phyloP scores from a whole-genome alignment of 2,329 filamentous ascomycete species.

The Ophiocordyceps australis region DNA sequence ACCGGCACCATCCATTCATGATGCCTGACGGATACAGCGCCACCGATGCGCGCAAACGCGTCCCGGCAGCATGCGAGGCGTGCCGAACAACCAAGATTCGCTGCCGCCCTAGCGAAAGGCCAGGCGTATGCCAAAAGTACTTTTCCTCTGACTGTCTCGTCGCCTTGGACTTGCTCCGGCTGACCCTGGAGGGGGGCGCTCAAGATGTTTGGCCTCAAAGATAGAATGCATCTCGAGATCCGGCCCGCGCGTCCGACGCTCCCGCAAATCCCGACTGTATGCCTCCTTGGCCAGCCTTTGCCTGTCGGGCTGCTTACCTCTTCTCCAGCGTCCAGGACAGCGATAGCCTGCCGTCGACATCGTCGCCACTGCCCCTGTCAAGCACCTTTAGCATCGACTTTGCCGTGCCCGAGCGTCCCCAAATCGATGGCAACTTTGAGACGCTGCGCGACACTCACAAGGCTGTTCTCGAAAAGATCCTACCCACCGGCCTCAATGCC shows the following conservation, averaged over 20 bases:
- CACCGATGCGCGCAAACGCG: slow-evolving; percentile 7
- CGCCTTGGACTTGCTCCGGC: not conserved
- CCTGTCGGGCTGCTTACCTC: no score
- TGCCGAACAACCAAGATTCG: slow-evolving; percentile 34
- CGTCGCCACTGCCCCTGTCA: slow-evolving; percentile 16
- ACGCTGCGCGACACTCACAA: slow-evolving; percentile 23
- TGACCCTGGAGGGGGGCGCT: not conserved
- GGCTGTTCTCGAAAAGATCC: slow-evolving; percentile 19
- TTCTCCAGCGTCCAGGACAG: not conserved
- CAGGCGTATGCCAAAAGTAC: slow-evolving; percentile 32
- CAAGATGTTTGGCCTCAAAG: slow-evolving; percentile 32
- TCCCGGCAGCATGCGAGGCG: slow-evolving; percentile 30
- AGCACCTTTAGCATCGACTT: slow-evolving; percentile 36
- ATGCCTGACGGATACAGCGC: slow-evolving; percentile 3
- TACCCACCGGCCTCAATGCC: slow-evolving; percentile 8
- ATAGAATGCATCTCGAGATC: slow-evolving; percentile 33
- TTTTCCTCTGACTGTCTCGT: not conserved
- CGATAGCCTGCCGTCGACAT: slow-evolving; percentile 2
- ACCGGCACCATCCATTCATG: no score
- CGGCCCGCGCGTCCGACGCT: slow-evolving; percentile 28
- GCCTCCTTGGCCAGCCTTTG: slow-evolving; percentile 9
- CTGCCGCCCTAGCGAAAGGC: slow-evolving; percentile 27
- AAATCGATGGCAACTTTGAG: slow-evolving; percentile 20
- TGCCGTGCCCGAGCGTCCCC: slow-evolving; percentile 20
- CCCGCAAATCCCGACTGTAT: no score